Conservation (phyloP, 2,329 filamentous ascomycete species). For the Aciculosporium take region DNA sequence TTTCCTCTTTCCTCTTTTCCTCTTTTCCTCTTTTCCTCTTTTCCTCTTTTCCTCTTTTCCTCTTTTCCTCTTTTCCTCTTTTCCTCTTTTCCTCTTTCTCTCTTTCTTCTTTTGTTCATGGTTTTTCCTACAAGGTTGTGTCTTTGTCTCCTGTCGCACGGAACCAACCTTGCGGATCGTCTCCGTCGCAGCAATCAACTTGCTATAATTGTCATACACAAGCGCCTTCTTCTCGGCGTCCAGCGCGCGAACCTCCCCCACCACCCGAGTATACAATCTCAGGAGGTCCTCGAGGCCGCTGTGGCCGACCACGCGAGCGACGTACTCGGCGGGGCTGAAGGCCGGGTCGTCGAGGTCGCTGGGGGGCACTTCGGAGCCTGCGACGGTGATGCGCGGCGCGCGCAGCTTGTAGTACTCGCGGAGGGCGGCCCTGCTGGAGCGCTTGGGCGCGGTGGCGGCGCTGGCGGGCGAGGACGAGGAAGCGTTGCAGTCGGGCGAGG, state of each 20-base stretch:
- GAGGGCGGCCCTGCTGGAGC: slow-evolving; percentile 68
- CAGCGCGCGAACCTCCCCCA: slow-evolving; percentile 73
- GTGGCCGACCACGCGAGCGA: slow-evolving; percentile 44
- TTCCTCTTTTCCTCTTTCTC: too few species aligned
- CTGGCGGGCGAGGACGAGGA: slow-evolving; percentile 16
- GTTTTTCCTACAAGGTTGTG: too few species aligned
- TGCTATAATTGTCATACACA: slow-evolving; percentile 97
- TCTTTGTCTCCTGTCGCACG: not conserved
- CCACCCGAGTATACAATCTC: slow-evolving; percentile 52
- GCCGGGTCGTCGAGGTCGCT: slow-evolving; percentile 59
- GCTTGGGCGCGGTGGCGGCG: slow-evolving; percentile 24
- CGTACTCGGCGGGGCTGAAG: slow-evolving; percentile 61
- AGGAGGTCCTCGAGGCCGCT: slow-evolving; percentile 55
- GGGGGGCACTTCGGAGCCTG: slow-evolving; percentile 42
- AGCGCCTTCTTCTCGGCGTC: slow-evolving; percentile 94
- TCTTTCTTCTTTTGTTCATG: too few species aligned
- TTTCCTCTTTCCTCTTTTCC: too few species aligned
- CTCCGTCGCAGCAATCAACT: slow-evolving; percentile 89
- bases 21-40: too few species aligned
- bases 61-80: too few species aligned
- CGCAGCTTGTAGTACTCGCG: slow-evolving; percentile 86
- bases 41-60: too few species aligned
- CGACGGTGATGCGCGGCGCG: slow-evolving; percentile 30
- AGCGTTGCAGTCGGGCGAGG: slow-evolving; percentile 33
- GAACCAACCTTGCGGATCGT: slow-evolving; percentile 64